Evolutionary conservation across 257 asterid species (phyloP).

Genomic region (Forsythia viridissima): DNA sequence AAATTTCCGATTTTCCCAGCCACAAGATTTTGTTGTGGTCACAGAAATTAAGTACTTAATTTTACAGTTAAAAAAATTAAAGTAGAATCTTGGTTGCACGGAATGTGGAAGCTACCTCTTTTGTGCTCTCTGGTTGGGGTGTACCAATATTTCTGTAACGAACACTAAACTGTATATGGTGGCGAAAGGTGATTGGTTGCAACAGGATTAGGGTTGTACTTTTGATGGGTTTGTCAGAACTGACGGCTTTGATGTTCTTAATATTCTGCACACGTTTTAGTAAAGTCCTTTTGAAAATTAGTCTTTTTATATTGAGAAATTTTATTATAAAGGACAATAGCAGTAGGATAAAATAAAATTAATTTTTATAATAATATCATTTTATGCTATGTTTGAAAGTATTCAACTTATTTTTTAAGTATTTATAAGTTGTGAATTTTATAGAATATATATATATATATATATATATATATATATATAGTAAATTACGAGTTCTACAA

Average conservation of each 20-base stretch:
- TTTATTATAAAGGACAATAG: not conserved
- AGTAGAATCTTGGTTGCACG: not conserved
- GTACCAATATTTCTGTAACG: not conserved
- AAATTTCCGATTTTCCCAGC: slow-evolving; percentile 46
- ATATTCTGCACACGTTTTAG: not conserved
- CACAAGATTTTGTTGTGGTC: slow-evolving; percentile 47
- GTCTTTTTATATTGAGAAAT: not conserved
- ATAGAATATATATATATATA: too few species aligned
- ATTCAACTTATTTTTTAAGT: too few species aligned
- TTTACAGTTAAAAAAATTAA: not conserved
- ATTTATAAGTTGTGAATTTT: too few species aligned
- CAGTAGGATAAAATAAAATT: not conserved
- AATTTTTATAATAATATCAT: too few species aligned
- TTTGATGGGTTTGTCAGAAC: not conserved
- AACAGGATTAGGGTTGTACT: not conserved
- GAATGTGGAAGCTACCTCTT: not conserved
- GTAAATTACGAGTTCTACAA: too few species aligned
- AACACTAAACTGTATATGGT: not conserved
- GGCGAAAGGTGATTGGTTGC: not conserved
- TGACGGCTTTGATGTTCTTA: not conserved
- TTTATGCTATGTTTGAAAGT: too few species aligned
- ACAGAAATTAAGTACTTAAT: not conserved
- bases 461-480: too few species aligned
- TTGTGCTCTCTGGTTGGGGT: not conserved
- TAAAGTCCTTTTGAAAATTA: not conserved